These are phyloP conservation scores for Anthostomella pinea DNA, from an alignment of 2,329 filamentous ascomycete genomes.

Conservation along the genomic window DNA sequence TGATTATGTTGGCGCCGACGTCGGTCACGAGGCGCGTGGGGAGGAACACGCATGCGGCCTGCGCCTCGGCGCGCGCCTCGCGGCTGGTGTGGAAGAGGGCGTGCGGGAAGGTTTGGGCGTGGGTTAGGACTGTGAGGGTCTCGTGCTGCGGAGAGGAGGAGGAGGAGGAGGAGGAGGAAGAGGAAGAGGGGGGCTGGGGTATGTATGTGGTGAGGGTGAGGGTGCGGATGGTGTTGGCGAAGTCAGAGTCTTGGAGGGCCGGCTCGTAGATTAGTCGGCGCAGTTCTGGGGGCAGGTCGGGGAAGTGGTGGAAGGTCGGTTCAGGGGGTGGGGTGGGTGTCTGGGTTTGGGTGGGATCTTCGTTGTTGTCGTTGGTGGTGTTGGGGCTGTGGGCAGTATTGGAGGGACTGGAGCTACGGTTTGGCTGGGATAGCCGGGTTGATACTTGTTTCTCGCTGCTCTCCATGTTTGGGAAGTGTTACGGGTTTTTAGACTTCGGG, in stretches of 20 bases:
- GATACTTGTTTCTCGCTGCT: no score
- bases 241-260: background rate
- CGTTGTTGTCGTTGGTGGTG: background rate
- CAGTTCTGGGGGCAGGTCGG: background rate
- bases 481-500: no score
- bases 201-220: background rate
- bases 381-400: background rate
- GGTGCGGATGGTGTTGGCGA: background rate
- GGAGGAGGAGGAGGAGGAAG: background rate
- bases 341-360: background rate
- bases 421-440: no score
- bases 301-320: background rate
- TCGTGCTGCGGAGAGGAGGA: conserved; percentile 32
- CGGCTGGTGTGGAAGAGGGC: background rate
- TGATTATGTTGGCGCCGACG: conserved; percentile 4
- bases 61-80: conserved; percentile 1
- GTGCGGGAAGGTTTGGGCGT: conserved; percentile 30
- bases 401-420: no score
- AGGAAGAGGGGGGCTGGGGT: background rate
- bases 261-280: background rate
- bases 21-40: conserved; percentile 2
- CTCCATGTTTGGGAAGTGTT: no score
- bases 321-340: background rate
- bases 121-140: conserved; percentile 42
- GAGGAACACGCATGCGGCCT: background rate